Evolutionary conservation across 2,329 filamentous ascomycete species (phyloP).

Genomic region (Sporothrix inflata): DNA sequence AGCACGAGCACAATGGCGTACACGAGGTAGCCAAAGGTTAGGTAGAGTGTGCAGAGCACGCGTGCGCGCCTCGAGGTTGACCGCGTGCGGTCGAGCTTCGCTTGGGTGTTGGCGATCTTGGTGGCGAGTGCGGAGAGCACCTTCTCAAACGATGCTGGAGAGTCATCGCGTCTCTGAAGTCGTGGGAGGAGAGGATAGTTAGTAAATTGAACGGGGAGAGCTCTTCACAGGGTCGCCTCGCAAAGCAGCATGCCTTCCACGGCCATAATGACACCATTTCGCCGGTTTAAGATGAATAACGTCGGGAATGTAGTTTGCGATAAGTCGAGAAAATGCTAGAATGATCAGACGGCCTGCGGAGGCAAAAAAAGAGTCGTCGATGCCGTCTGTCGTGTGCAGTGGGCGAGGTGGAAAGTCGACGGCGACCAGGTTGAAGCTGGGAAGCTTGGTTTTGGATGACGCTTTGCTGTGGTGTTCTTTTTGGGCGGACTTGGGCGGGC

Average conservation of each 20-base stretch:
- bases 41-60: conserved; percentile 87
- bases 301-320: neutral
- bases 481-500: neutral
- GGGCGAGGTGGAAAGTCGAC: neutral
- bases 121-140: conserved; percentile 77
- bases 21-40: conserved; percentile 86
- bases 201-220: neutral
- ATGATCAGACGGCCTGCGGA: neutral
- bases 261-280: conserved; percentile 42
- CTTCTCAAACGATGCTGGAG: conserved; percentile 92
- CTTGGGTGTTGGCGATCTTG: conserved; percentile 77
- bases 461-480: conserved; percentile 11
- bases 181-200: neutral
- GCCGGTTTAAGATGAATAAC: neutral
- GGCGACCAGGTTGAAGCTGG: neutral
- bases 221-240: neutral
- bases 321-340: neutral
- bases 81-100: conserved; percentile 73
- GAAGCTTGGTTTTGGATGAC: conserved; percentile 19
- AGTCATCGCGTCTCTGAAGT: conserved; percentile 72
- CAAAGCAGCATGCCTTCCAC: conserved; percentile 31
- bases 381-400: neutral
- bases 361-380: neutral
- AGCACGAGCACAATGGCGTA: conserved; percentile 80
- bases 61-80: conserved; percentile 76